Percentiles rank a stretch among this genome's conserved stretches.
Conservation (phyloP, 179 eudicot genomes). For the Beta lomatogona region DNA sequence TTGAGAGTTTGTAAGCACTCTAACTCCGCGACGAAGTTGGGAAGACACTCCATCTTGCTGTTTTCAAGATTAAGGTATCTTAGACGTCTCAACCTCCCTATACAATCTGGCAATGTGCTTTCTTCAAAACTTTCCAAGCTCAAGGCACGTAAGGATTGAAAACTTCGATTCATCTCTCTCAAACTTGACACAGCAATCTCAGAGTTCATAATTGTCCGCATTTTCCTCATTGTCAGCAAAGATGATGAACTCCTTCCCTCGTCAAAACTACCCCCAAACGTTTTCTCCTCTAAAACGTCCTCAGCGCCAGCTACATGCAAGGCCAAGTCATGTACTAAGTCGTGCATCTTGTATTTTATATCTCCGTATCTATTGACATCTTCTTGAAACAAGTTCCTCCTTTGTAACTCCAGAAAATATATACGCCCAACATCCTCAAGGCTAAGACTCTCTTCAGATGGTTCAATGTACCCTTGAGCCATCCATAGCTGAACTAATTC, state of each 20-base stretch:
- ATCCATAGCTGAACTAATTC: too few species aligned
- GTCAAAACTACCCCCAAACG: not conserved
- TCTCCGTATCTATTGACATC: not conserved
- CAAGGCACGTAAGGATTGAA: not conserved
- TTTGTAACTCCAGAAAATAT: too few species aligned
- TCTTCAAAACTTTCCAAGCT: not conserved
- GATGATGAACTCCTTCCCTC: not conserved
- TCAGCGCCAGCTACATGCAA: conserved; percentile 3
- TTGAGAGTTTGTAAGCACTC: conserved; percentile 19
- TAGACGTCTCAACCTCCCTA: conserved; percentile 25
- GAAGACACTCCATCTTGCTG: not conserved
- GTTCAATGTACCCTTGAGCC: too few species aligned
- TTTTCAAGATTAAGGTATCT: conserved; percentile 25
- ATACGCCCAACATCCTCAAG: too few species aligned
- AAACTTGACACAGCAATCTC: too few species aligned
- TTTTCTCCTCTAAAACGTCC: not conserved
- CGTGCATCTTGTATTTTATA: conserved; percentile 19
- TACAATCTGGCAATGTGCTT: conserved; percentile 13
- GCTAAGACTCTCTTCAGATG: too few species aligned
- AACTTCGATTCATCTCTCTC: not conserved
- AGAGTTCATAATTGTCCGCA: not conserved
- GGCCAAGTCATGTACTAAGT: conserved; percentile 34
- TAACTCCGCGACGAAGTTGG: conserved; percentile 2
- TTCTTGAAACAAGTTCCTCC: conserved; percentile 34
- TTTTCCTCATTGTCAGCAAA: not conserved